Base-by-base conservation (phyloP, 2,329 filamentous ascomycete species). In the Alternaria conjuncta region DNA sequence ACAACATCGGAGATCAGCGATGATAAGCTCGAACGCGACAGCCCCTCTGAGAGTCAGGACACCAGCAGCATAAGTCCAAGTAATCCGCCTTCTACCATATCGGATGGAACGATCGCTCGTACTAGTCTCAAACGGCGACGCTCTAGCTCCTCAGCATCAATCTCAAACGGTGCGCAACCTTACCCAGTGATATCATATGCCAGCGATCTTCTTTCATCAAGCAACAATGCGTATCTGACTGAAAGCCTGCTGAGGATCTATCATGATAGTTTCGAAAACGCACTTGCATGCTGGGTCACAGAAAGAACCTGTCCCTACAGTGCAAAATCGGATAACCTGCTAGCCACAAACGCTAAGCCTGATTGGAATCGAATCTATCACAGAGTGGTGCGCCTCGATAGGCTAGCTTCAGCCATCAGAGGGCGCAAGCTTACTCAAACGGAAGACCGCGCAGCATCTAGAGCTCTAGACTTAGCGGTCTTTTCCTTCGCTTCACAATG, bases 401-500 rank as follows among this genome's bases (percentile, higher is more conserved):
- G 79, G 25, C 75, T 80, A 15, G 81, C 83, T 5, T 78, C 80
- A 15, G 67, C 78, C 1, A 78, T 80, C 5, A 79, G 81, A 18
- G 76, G 84, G 6, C 77, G 83, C 26, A 75, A 75, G 1, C 72
- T 86, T 2, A 83, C 78, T 4, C 75, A 70, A 15, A 63, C 69
- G 1, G 82, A 87, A 60, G 82, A 85, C 45, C 77, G 76, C n/a
- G 79, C 80, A 6, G 83, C 81, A 26, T 79, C 80, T 1, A 82
- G 78, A 55, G 85, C 85, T 2, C 71, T 87, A 10, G 82, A 86
- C 55, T 71, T 84, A 4, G 80, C 81, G 3, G 85, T 86, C 51
- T 83, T 86, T 78, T 82, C 85, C 0, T 87, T 86, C 71, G 83
- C 85, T 5, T 83, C 84, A 1, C 85, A 87, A 65, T 86, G 85